Percentiles rank a stretch among this genome's conserved stretches.
These are phyloP conservation scores for Rhamnella rubrinervis DNA, from an alignment of 331 rosid species.

Conservation along the genomic window DNA sequence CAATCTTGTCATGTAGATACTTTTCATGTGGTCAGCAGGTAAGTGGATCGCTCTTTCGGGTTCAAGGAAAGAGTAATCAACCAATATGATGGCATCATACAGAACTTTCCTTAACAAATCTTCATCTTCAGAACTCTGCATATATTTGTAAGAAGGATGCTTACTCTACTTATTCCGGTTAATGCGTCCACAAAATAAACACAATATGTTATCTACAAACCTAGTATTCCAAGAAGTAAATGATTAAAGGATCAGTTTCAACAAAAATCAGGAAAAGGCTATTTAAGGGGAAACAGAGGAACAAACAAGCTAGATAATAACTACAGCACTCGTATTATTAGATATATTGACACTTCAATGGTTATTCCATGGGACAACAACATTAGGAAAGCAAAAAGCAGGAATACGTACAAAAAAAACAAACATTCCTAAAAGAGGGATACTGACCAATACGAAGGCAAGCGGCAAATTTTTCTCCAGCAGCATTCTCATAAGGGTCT, in stretches of 20 bases:
- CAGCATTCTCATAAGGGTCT: conserved; percentile 55
- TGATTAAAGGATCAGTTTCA: background rate
- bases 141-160: conserved; percentile 7
- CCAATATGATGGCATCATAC: conserved; percentile 66
- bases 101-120: conserved; percentile 57
- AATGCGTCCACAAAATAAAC: background rate
- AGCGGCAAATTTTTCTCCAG: conserved; percentile 59
- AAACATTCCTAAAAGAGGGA: conserved; percentile 5
- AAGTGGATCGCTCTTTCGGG: conserved; percentile 24
- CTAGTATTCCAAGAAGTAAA: conserved; percentile 8
- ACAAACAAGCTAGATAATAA: background rate
- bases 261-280: background rate
- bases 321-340: background rate
- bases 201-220: conserved; percentile 6
- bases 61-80: conserved; percentile 62
- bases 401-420: background rate
- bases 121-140: conserved; percentile 72
- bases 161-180: background rate
- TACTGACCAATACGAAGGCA: conserved; percentile 55
- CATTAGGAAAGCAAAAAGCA: background rate
- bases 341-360: background rate
- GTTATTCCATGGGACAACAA: background rate
- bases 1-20: conserved; percentile 57
- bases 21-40: conserved; percentile 33
- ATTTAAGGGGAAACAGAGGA: background rate